Percentiles rank a stretch among this genome's conserved stretches.
Conservation (phyloP, 148 eudicot genomes). For the Spergularia bocconei region DNA sequence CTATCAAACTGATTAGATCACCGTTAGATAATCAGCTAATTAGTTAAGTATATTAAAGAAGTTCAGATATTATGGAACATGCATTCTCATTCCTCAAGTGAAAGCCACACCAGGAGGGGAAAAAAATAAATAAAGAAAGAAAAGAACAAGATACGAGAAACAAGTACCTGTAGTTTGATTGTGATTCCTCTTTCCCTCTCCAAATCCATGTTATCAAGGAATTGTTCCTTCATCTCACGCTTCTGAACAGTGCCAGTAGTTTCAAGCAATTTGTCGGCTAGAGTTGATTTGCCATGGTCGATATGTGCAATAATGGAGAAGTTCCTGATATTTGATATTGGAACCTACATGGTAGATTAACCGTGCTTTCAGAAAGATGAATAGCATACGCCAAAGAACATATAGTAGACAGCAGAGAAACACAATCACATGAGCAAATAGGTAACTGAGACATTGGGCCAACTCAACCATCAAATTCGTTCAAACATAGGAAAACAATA, state of each 20-base stretch:
- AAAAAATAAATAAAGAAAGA: neutral
- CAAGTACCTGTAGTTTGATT: conserved; percentile 82
- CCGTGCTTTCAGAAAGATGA: conserved; percentile 5
- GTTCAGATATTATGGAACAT: neutral
- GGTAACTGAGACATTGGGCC: neutral
- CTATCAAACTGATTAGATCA: neutral
- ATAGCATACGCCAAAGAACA: neutral
- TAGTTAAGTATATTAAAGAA: neutral
- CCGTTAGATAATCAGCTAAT: neutral
- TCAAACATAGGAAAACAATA: neutral
- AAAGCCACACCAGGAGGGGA: neutral
- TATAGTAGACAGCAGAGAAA: neutral
- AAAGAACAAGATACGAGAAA: neutral
- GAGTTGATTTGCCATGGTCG: conserved; percentile 98
- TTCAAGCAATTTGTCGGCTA: conserved; percentile 96
- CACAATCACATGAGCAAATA: neutral
- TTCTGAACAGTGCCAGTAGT: conserved; percentile 87
- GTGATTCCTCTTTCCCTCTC: conserved; percentile 99
- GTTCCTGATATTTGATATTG: conserved; percentile 74
- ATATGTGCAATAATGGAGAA: conserved; percentile 95
- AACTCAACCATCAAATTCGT: neutral
- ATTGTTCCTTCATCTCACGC: conserved; percentile 98
- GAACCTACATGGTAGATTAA: conserved; percentile 63
- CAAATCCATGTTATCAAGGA: conserved; percentile 98
- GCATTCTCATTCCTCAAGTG: conserved; percentile 2